A percentile compares a stretch with the other conserved stretches of the same genome.
phyloP scores from a whole-genome alignment of 2,329 filamentous ascomycete species.

The Colletotrichum sp. region DNA sequence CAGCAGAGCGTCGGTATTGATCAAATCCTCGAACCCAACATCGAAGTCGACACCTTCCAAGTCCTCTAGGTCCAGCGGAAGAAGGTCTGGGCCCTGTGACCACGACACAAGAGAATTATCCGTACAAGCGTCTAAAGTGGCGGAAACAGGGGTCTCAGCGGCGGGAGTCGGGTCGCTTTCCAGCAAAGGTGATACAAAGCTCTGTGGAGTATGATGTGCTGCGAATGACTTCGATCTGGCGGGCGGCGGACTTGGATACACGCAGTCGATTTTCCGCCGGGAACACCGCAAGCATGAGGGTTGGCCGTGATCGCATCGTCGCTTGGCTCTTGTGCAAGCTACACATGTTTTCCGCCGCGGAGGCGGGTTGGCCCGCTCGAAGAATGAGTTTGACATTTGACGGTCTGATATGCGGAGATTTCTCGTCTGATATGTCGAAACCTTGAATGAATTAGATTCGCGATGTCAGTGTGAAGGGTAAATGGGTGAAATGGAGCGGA shows the following conservation, averaged over 20 bases:
- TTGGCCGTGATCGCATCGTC: constrained; percentile 57
- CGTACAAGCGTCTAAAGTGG: background rate
- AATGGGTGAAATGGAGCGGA: background rate
- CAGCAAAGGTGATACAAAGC: background rate
- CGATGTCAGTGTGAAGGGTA: background rate
- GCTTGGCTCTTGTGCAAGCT: constrained; percentile 61
- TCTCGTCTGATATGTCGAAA: background rate
- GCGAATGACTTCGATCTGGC: background rate
- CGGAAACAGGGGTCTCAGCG: background rate
- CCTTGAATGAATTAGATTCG: background rate
- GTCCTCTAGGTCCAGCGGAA: background rate
- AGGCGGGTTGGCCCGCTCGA: constrained; percentile 49
- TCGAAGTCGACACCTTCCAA: background rate
- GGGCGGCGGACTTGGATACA: constrained; percentile 39
- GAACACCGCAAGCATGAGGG: constrained; percentile 59
- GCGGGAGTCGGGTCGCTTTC: background rate
- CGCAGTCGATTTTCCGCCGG: constrained; percentile 51
- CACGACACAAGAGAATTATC: background rate
- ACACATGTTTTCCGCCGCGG: constrained; percentile 61
- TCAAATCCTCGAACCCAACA: background rate
- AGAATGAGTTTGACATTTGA: constrained; percentile 19
- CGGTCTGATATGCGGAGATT: background rate
- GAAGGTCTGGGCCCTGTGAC: background rate
- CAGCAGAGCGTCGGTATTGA: constrained; percentile 1
- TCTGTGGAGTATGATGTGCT: background rate